A percentile compares a stretch with the other conserved stretches of the same genome.
phyloP scores from a whole-genome alignment of 2,329 filamentous ascomycete genomes.

The Didymella keratinophila region DNA sequence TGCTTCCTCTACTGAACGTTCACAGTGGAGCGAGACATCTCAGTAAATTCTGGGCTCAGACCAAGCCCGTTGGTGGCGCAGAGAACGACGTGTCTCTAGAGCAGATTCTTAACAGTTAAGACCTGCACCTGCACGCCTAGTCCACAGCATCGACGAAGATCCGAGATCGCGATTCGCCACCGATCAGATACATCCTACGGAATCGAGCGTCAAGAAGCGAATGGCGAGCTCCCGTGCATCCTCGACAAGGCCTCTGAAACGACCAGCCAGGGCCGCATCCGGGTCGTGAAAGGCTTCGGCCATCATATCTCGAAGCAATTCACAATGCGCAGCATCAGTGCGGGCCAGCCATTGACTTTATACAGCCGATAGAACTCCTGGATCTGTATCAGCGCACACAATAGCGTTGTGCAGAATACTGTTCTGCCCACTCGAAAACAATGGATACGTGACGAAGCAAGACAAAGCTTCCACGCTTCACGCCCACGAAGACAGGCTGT shows the following conservation, averaged over 20 bases:
- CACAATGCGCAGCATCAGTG: slow-evolving; percentile 17
- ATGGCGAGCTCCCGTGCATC: neutral
- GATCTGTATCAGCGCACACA: slow-evolving; percentile 1
- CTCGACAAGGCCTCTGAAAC: slow-evolving; percentile 14
- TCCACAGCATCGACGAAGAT: neutral
- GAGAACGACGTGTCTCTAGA: slow-evolving; percentile 62
- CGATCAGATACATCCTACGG: neutral
- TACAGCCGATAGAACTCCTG: neutral
- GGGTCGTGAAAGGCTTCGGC: slow-evolving; percentile 19
- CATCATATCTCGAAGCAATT: slow-evolving; percentile 21
- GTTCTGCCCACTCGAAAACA: slow-evolving; percentile 24
- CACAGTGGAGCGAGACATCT: slow-evolving; percentile 73
- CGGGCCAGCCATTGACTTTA: slow-evolving; percentile 3
- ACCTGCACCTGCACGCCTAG: neutral
- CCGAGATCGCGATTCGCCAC: neutral
- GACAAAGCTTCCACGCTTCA: slow-evolving; percentile 37
- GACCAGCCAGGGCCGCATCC: slow-evolving; percentile 10
- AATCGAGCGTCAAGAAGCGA: neutral
- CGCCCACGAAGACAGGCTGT: slow-evolving; percentile 26
- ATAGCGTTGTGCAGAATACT: slow-evolving; percentile 26
- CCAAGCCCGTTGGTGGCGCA: slow-evolving; percentile 68
- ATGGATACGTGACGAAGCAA: slow-evolving; percentile 28
- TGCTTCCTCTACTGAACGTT: slow-evolving; percentile 20
- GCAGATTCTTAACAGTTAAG: slow-evolving; percentile 58
- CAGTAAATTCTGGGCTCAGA: slow-evolving; percentile 83